Evolutionary conservation across 2,329 filamentous ascomycete genomes (phyloP).

Genomic region (Diaporthe sp.): DNA sequence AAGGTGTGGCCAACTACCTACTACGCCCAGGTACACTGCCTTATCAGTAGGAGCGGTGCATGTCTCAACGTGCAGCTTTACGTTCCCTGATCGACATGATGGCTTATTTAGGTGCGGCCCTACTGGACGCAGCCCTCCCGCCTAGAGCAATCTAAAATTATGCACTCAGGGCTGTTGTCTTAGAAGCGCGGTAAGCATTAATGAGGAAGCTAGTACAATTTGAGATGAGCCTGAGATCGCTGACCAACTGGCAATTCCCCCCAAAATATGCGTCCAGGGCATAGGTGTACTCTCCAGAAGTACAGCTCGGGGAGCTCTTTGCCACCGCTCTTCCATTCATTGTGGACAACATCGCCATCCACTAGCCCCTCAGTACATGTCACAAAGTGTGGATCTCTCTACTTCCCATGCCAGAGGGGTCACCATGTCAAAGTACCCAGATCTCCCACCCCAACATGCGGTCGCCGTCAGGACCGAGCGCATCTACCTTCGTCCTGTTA

Average conservation of each 20-base stretch:
- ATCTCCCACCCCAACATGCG: slow-evolving; percentile 8
- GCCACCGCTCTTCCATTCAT: background rate
- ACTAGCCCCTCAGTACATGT: too few species aligned
- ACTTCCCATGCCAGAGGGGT: background rate
- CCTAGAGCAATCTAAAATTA: background rate
- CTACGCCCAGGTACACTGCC: background rate
- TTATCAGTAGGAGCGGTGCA: too few species aligned
- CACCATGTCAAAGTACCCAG: slow-evolving; percentile 10
- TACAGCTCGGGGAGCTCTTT: background rate
- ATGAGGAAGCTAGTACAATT: slow-evolving; percentile 24
- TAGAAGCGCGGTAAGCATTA: background rate
- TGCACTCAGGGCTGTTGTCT: background rate
- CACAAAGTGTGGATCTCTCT: too few species aligned
- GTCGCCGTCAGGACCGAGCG: slow-evolving; percentile 8
- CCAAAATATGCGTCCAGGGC: background rate
- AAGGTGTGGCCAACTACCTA: background rate
- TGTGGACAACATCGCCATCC: background rate
- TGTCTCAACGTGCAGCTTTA: too few species aligned
- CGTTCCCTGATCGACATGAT: too few species aligned
- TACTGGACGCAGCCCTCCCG: background rate
- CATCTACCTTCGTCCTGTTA: slow-evolving; percentile 18
- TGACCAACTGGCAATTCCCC: slow-evolving; percentile 10
- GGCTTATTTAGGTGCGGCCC: background rate
- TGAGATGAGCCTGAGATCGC: background rate
- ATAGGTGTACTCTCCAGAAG: background rate